Conservation (phyloP, 345 rosid genomes). For the Nasturtium officinale region DNA sequence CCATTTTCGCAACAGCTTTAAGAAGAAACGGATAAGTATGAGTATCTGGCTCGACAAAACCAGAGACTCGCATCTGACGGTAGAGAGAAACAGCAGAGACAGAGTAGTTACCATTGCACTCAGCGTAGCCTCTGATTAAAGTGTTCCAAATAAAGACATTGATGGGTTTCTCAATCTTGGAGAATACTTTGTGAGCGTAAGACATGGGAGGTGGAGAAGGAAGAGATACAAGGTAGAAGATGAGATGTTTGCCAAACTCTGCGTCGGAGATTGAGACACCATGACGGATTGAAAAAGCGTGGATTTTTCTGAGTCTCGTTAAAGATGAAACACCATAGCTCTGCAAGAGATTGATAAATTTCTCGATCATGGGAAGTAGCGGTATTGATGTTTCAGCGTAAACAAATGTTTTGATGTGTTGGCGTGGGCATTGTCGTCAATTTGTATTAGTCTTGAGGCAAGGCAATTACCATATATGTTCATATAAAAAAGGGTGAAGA, state of each 20-base stretch:
- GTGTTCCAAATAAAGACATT: slow-evolving; percentile 74
- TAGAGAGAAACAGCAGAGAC: slow-evolving; percentile 58
- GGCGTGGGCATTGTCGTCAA: slow-evolving; percentile 37
- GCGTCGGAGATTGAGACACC: slow-evolving; percentile 54
- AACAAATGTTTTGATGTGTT: slow-evolving; percentile 24
- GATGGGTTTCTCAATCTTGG: slow-evolving; percentile 49
- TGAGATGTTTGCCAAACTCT: slow-evolving; percentile 60
- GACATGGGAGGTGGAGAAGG: slow-evolving; percentile 58
- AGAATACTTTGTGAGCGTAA: slow-evolving; percentile 61
- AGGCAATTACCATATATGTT: background rate
- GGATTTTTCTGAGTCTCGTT: slow-evolving; percentile 60
- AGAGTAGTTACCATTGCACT: slow-evolving; percentile 49
- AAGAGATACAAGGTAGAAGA: slow-evolving; percentile 58
- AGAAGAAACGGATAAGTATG: slow-evolving; percentile 87
- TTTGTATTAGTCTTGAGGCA: background rate
- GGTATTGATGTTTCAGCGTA: slow-evolving; percentile 25
- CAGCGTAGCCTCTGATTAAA: slow-evolving; percentile 81
- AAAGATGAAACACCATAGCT: slow-evolving; percentile 48
- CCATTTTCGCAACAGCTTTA: slow-evolving; percentile 66
- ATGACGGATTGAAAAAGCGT: slow-evolving; percentile 67
- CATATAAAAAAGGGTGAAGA: background rate
- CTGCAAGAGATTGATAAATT: slow-evolving; percentile 61
- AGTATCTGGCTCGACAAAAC: slow-evolving; percentile 62
- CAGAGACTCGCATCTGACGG: slow-evolving; percentile 49
- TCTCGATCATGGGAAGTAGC: slow-evolving; percentile 41